Conservation (phyloP, 2,329 filamentous ascomycete species). For the Xylariomycetidae sp. region DNA sequence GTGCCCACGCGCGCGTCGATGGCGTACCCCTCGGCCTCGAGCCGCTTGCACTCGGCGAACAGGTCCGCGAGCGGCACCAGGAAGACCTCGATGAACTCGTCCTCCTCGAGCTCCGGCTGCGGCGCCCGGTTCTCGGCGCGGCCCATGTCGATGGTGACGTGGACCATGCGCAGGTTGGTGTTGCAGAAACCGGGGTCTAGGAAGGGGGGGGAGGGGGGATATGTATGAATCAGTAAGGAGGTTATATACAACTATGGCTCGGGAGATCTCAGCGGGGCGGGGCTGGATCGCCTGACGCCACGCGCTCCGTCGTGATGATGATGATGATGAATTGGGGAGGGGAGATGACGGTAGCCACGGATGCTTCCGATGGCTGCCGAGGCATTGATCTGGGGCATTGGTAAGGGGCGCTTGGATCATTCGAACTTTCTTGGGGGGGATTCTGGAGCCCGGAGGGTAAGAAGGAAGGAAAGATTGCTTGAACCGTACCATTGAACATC, state of each 20-base stretch:
- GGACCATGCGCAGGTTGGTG: conserved; percentile 65
- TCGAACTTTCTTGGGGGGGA: too few species aligned
- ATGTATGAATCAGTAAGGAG: too few species aligned
- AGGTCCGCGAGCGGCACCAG: conserved; percentile 59
- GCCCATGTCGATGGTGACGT: conserved; percentile 67
- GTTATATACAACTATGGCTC: too few species aligned
- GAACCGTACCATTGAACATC: conserved; percentile 27
- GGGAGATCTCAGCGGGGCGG: too few species aligned
- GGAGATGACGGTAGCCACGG: neutral
- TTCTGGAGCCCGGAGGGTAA: neutral
- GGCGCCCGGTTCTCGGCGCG: conserved; percentile 65
- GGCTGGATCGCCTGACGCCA: too few species aligned
- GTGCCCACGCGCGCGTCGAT: conserved; percentile 77
- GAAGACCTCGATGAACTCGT: conserved; percentile 80
- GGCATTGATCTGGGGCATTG: too few species aligned
- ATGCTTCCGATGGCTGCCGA: too few species aligned
- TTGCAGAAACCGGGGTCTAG: conserved; percentile 61
- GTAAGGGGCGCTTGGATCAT: too few species aligned
- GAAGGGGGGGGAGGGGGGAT: too few species aligned
- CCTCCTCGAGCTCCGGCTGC: conserved; percentile 68
- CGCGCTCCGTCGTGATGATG: too few species aligned
- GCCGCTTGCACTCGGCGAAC: conserved; percentile 60
- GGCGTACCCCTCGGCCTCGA: conserved; percentile 68
- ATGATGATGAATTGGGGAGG: too few species aligned
- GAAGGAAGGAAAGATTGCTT: neutral